These are phyloP conservation scores for Xylaria hypoxylon DNA, from an alignment of 2,329 filamentous ascomycete species.

Conservation along the genomic window DNA sequence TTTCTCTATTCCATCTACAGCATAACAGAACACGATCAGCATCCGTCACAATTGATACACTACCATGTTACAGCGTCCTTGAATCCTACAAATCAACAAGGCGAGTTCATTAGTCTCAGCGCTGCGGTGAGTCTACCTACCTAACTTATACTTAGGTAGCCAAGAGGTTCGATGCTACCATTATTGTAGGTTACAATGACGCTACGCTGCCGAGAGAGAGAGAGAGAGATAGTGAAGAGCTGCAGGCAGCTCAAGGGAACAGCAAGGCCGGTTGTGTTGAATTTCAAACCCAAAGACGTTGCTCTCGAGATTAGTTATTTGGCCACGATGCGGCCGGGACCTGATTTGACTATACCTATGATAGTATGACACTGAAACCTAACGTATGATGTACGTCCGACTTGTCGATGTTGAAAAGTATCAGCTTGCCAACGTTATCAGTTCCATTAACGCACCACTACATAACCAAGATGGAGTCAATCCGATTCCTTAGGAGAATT, in stretches of 20 bases:
- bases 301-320: slow-evolving; percentile 61
- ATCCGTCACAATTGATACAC: too few relatives aligned
- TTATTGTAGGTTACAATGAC: slow-evolving; percentile 70
- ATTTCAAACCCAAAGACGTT: slow-evolving; percentile 78
- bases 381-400: too few relatives aligned
- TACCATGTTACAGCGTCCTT: too few relatives aligned
- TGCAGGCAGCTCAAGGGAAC: slow-evolving; percentile 71
- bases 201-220: slow-evolving; percentile 67
- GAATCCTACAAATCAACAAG: too few relatives aligned
- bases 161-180: slow-evolving; percentile 81
- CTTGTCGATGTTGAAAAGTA: too few relatives aligned
- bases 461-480: too few relatives aligned
- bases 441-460: too few relatives aligned
- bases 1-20: too few relatives aligned
- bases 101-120: slow-evolving; percentile 71
- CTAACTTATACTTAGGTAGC: slow-evolving; percentile 81
- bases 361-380: slow-evolving; percentile 73
- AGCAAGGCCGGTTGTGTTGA: slow-evolving; percentile 55
- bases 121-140: slow-evolving; percentile 76
- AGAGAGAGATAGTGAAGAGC: too few relatives aligned
- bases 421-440: too few relatives aligned
- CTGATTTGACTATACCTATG: slow-evolving; percentile 53
- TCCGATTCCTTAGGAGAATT: too few relatives aligned
- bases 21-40: too few relatives aligned
- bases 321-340: slow-evolving; percentile 12